Base-by-base conservation (phyloP, 2,329 filamentous ascomycete genomes). In the Monosporascus cannonballus region DNA sequence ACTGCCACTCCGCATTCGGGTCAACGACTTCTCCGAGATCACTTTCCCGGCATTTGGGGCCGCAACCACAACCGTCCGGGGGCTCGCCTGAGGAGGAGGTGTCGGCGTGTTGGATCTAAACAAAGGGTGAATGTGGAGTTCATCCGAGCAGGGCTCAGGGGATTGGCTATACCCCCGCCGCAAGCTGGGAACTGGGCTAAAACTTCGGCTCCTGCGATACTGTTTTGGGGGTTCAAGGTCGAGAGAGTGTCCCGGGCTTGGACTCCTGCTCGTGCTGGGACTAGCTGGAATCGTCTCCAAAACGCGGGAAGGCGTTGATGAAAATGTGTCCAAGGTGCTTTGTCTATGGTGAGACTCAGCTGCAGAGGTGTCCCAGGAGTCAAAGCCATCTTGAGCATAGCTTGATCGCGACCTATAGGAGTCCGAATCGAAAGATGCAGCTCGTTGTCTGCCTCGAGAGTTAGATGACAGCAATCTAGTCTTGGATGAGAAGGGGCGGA, bases 121-220 rank as follows among this genome's bases (percentile, higher is more conserved):
- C 3, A 92, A 76, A 8, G 88, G 88, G 66, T 92, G 88, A 46
- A 91, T 90, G 63, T 90, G 83, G 3, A 83, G 76, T 66, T 91
- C 86, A 61, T 76, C 77, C 48, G 64, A 72, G 3, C 60, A 69
- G 3, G 60, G 51, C 27, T 72, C 66, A 49, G 69, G 68, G 17
- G 67, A 72, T 58, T 71, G 63, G 46, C 55, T 64, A 56, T 57
- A 67, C 62, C 59, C 67, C 54, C 72, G 68, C 20, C 67, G 67
- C 7, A 64, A 61, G 34, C 62, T 64, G 11, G 69, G 69, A 61
- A 63, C 55, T 5, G 79, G 76, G 59, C 77, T 81, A 63, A 74
- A 78, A 62, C 79, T 83, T 54, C 78, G 74, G 55, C 76, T 79
- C 47, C 77, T 70, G 36, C 69, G 67, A 9, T 69, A 67, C 18